Evolutionary conservation across 352 stramenopile species (phyloP), one percentile per base, ranked within the genome.

Genomic region (Pythium folliculosum): DNA sequence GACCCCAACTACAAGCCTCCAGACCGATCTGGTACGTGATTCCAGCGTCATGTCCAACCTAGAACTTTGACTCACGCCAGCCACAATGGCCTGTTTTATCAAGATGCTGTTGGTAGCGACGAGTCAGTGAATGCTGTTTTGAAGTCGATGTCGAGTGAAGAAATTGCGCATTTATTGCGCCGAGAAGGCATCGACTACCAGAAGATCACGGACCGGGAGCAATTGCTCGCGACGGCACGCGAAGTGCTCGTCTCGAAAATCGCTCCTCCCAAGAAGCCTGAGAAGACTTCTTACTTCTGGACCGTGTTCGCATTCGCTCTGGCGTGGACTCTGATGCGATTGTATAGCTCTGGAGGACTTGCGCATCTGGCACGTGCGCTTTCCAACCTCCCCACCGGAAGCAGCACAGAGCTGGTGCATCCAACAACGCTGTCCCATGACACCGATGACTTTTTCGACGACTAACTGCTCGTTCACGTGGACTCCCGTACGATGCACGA

Each of bases 121-220:
- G 64, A 86, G n/a, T 86, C 83, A 1, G 76, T 94, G n/a, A 77
- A 92, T 19, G 80, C 78, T 16, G 70, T 94, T 16, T 71, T 95
- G n/a, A 73, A 84, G 65, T 86, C 82, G 23, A 92, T 94, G 84
- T 82, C 78, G 1, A 91, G 80, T 49, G 69, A 78, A 32, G 75
- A 93, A 65, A 92, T 94, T 69, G 74, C 81, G 8, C 67, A 80
- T 30, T 75, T 94, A 57, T 72, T 94, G 1, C 59, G 69, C 14
- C 60, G 68, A 14, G 87, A 94, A 70, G 87, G 88, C 0, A 80
- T 95, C 62, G 82, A 91, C 64, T 88, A 89, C 44, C 80, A 92
- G 60, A 85, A 86, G 56, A 92, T 94, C 63, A 78, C 75, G 6
- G 85, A 92, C 56, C 77, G 77, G 8, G 82, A 93, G 4, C 71